Evolutionary conservation across 768 basidiomycete genomes (phyloP), one percentile per base, ranked within the genome.

Genomic region (Tylopilus intermedius): DNA sequence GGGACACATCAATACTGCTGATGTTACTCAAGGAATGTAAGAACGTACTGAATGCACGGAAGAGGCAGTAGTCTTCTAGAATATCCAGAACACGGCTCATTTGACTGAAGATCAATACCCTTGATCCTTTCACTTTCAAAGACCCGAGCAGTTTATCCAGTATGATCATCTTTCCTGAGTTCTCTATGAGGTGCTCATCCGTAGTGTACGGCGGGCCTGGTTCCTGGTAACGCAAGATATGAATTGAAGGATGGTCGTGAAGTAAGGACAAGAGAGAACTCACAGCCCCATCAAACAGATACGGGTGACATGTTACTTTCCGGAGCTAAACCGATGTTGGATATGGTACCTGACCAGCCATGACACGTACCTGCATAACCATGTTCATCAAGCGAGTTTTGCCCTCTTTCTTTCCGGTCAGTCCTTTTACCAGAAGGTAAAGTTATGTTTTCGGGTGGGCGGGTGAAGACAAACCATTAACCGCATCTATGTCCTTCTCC

Each of bases 21-120:
- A 29, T 24, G 26, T 35, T 39, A 4, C 11, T 8, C n/a, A 18
- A 48, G 21, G 22, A 7, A 21, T 30, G 29, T 3, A 14, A 47
- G 7, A 5, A 75, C 91, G 47, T 62, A 96, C 95, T 85, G 71
- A 88, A 94, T 51, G 73, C 72, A 43, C 94, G 76, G 76, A 97
- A 99, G 55, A 95, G 74, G 69, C 94, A 97, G 69, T 94, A 98
- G 65, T 98, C 95, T 67, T 98, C 95, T 42, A 99, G 70, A 53
- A 99, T 98, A 69, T 99, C 96, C 13, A 78, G 78, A 53, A 98
- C 90, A n/a, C 96, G 86, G 71, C 91, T 94, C 96, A 99, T 98
- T 70, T 98, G 96, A 62, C 92, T 95, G 76, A 99, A 99, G 55
- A 99, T 96, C 59, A 97, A 81, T 3, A 94, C 90, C 8, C 95